Base-by-base conservation (phyloP, 2,329 filamentous ascomycete genomes). In the Fusarium sp. region DNA sequence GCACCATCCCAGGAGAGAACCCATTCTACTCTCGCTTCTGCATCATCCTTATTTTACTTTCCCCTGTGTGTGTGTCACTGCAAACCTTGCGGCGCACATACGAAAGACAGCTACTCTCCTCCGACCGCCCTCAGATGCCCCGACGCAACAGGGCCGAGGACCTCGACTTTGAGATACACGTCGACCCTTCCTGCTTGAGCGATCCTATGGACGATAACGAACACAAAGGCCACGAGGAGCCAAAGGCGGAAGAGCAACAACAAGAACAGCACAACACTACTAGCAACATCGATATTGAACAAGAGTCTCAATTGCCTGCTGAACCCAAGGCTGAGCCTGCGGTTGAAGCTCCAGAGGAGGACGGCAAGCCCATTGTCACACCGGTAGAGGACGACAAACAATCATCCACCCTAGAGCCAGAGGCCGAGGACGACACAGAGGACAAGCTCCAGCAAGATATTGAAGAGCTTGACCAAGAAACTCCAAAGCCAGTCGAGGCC, bases 111-210 rank as follows among this genome's bases (percentile, higher is more conserved):
- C 17, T 63, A 61, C 58, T 63, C 35, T 64, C 54, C 54, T 58
- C 60, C 56, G 61, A 50, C 56, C 65, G 25, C 54, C 66, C 60
- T 73, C 73, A 71, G 65, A 80, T 81, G 78, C 74, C 79, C 77
- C 78, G 80, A 71, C 77, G 77, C 45, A 77, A 75, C 20, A 78
- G 73, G 70, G 75, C 70, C 58, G 74, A 78, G 65, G 82, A 86
- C 69, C 74, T 82, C 73, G 83, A 87, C 72, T 87, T 88, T 70
- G 79, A 86, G 10, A 88, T 86, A 73, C 85, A 86, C 81, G 81
- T 86, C 76, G 86, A 89, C 76, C 78, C 79, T 50, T 87, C 84
- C 63, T 87, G 85, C 75, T 56, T 84, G 64, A 84, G 80, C 76
- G 81, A 81, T 47, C 80, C 81, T 66, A 85, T 85, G 81, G 81